Conservation (phyloP, 2,329 filamentous ascomycete genomes). For the Didymella lethalis region DNA sequence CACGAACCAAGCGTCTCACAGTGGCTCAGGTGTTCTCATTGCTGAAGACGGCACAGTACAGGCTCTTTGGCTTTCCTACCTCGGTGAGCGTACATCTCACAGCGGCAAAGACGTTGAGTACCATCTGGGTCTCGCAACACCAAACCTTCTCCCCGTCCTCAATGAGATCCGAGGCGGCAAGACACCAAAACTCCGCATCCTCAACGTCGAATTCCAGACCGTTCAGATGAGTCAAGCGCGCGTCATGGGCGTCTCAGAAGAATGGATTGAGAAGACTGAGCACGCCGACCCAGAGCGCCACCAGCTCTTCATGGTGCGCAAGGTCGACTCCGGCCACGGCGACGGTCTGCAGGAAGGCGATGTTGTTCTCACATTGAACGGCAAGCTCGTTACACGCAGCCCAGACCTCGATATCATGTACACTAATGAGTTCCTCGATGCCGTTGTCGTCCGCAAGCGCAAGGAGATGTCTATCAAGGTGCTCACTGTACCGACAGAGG, state of each 20-base stretch:
- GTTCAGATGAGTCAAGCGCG: conserved; percentile 97
- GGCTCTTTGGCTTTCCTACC: conserved; percentile 94
- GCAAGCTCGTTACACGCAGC: conserved; percentile 89
- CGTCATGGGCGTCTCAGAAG: conserved; percentile 95
- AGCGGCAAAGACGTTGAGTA: conserved; percentile 93
- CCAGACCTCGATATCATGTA: conserved; percentile 98
- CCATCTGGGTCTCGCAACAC: conserved; percentile 89
- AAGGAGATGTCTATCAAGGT: conserved; percentile 79
- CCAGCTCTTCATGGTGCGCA: conserved; percentile 98
- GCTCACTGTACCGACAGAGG: conserved; percentile 84
- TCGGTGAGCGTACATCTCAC: conserved; percentile 83
- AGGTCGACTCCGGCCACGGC: conserved; percentile 73
- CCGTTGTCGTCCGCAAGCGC: conserved; percentile 85
- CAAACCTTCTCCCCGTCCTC: conserved; percentile 87
- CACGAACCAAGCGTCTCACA: conserved; percentile 87
- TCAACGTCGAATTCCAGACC: conserved; percentile 92
- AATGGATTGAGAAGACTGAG: conserved; percentile 93
- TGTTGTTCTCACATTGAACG: conserved; percentile 89
- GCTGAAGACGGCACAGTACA: conserved; percentile 91
- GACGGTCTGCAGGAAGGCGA: conserved; percentile 84
- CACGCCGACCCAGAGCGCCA: conserved; percentile 89
- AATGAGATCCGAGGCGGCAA: conserved; percentile 82
- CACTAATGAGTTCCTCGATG: conserved; percentile 80
- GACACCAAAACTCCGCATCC: conserved; percentile 82
- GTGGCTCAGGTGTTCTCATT: conserved; percentile 91